Percentiles rank a stretch among this genome's conserved stretches.
Evolutionary conservation across 2,329 filamentous ascomycete genomes (phyloP).

Genomic region (Cryoendolithus antarcticus): DNA sequence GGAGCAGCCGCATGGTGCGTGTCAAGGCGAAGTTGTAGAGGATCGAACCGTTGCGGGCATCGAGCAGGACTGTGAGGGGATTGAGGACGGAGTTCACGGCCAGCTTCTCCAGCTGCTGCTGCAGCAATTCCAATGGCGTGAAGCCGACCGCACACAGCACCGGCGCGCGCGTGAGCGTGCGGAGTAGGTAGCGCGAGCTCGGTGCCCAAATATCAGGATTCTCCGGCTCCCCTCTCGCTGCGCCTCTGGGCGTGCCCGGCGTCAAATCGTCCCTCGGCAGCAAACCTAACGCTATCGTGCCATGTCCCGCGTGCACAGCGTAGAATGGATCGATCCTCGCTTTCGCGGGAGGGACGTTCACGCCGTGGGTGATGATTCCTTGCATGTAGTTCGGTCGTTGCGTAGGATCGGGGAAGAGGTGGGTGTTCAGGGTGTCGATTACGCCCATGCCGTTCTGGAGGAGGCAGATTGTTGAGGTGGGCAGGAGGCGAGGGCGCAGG

Average conservation of each 20-base stretch:
- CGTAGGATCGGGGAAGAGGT: conserved; percentile 54
- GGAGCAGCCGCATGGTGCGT: conserved; percentile 55
- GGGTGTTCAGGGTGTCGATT: conserved; percentile 61
- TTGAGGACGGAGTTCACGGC: conserved; percentile 68
- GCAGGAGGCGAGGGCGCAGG: conserved; percentile 54
- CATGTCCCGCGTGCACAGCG: conserved; percentile 45
- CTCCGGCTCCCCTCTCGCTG: conserved; percentile 6
- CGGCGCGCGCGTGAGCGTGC: conserved; percentile 50
- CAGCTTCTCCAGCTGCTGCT: conserved; percentile 65
- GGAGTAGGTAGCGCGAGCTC: conserved; percentile 48
- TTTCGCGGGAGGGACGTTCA: conserved; percentile 30
- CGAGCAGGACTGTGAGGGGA: conserved; percentile 66
- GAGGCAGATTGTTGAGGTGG: conserved; percentile 60
- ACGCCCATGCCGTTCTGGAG: conserved; percentile 74
- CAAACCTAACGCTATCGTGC: conserved; percentile 45
- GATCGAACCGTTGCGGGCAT: conserved; percentile 61
- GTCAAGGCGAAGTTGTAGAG: conserved; percentile 54
- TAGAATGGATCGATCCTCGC: conserved; percentile 33
- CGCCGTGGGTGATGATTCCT: conserved; percentile 51
- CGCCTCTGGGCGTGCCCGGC: background rate
- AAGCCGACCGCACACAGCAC: conserved; percentile 49
- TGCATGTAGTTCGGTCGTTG: conserved; percentile 64
- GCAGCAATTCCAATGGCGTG: conserved; percentile 50
- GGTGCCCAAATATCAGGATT: conserved; percentile 23
- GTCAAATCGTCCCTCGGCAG: conserved; percentile 23